These are phyloP conservation scores for Mucor plumbeus DNA, from an alignment of 371 early-diverging fungal species.

Conservation along the genomic window DNA sequence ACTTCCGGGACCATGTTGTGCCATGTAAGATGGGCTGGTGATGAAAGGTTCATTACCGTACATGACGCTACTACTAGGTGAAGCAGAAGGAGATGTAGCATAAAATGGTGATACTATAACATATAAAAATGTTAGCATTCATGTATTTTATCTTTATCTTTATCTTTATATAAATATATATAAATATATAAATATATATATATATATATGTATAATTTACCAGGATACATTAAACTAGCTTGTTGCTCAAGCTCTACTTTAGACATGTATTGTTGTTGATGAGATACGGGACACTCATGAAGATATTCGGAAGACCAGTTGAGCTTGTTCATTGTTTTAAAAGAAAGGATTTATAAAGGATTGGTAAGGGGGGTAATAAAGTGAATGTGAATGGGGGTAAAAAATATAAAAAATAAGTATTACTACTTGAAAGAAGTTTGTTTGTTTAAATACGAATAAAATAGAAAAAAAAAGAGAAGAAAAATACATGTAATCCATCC, in stretches of 20 bases:
- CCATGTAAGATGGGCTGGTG: slow-evolving; percentile 19
- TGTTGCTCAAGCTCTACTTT: slow-evolving; percentile 27
- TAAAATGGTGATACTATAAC: slow-evolving; percentile 28
- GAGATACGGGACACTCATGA: slow-evolving; percentile 33
- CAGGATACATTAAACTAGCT: slow-evolving; percentile 38
- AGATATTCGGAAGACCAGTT: slow-evolving; percentile 38
- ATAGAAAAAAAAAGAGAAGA: slow-evolving; percentile 10
- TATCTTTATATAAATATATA: no score
- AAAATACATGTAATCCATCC: not conserved
- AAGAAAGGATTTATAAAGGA: slow-evolving; percentile 9
- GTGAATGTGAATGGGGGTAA: slow-evolving; percentile 8
- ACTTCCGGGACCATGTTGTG: slow-evolving; percentile 32
- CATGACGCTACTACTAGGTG: slow-evolving; percentile 13
- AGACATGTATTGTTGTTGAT: slow-evolving; percentile 30
- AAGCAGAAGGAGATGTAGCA: slow-evolving; percentile 22
- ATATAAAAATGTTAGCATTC: not conserved
- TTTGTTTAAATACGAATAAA: slow-evolving; percentile 4
- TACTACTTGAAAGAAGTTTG: not conserved
- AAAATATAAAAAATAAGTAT: not conserved
- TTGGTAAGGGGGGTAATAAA: slow-evolving; percentile 11
- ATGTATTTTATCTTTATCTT: no score
- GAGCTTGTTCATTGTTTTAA: slow-evolving; percentile 18
- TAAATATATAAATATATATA: no score
- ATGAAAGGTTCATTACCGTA: slow-evolving; percentile 25
- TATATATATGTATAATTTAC: slow-evolving; percentile 18